A percentile compares a stretch with the other conserved stretches of the same genome.
Conservation (phyloP, 441 rosid genomes). For the Viola pubescens region DNA sequence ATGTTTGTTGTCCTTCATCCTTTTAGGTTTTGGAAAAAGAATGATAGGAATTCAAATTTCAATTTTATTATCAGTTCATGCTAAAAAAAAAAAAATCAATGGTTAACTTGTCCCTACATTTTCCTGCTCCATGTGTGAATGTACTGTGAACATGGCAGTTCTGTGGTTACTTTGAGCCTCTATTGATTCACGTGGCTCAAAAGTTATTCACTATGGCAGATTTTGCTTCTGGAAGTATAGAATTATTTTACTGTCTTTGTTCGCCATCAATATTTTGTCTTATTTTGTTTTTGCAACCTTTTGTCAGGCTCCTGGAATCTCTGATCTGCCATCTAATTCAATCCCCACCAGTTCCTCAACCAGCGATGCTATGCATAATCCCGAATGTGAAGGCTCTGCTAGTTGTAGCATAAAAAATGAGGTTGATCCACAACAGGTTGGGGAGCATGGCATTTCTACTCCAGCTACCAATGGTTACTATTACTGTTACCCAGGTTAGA, state of each 20-base stretch:
- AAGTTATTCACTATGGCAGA: no score
- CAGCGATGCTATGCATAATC: slow-evolving; percentile 18
- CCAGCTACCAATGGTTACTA: slow-evolving; percentile 32
- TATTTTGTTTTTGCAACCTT: background rate
- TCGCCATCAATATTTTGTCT: slow-evolving; percentile 1
- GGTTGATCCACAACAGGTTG: slow-evolving; percentile 19
- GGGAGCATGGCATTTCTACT: slow-evolving; percentile 20
- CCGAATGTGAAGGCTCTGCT: slow-evolving; percentile 23
- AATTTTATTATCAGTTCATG: no score
- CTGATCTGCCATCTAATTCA: slow-evolving; percentile 24
- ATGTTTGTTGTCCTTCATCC: no score
- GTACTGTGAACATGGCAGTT: no score
- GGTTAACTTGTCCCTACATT: no score
- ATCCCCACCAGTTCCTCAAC: slow-evolving; percentile 16
- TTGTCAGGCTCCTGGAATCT: slow-evolving; percentile 29
- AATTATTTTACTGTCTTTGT: background rate
- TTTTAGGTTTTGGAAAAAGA: no score
- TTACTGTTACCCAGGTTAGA: slow-evolving; percentile 49
- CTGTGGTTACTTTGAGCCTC: no score
- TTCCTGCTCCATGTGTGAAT: no score
- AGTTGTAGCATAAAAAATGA: slow-evolving; percentile 19
- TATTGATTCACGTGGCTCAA: no score
- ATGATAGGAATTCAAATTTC: no score
- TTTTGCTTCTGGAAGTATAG: background rate
- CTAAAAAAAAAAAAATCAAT: no score